These are phyloP conservation scores for Fusarium tuaranense DNA, from an alignment of 2,329 filamentous ascomycete genomes.

Conservation along the genomic window DNA sequence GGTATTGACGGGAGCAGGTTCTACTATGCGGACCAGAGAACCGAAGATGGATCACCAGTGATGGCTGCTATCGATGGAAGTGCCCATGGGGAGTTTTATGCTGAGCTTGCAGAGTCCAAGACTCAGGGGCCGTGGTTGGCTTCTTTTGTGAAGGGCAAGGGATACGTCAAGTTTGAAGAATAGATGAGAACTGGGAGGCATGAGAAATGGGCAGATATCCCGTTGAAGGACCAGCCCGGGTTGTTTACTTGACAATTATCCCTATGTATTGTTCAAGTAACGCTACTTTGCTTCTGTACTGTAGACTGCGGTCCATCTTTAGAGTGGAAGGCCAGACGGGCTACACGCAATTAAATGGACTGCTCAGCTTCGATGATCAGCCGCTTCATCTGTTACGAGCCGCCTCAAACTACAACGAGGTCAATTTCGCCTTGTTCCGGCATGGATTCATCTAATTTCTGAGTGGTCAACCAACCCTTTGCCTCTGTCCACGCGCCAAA, in stretches of 20 bases:
- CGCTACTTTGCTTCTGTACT: not conserved
- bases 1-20: not conserved
- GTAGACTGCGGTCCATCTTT: not conserved
- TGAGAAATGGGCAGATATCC: not conserved
- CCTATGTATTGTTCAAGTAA: not conserved
- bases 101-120: slow-evolving; percentile 3
- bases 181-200: not conserved
- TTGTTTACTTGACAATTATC: not conserved
- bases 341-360: not conserved
- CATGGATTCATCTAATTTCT: not conserved
- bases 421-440: not conserved
- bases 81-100: slow-evolving; percentile 9
- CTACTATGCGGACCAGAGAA: slow-evolving; percentile 26
- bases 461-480: not conserved
- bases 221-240: not conserved
- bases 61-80: not conserved
- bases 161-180: slow-evolving; percentile 13
- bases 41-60: slow-evolving; percentile 14
- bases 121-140: slow-evolving; percentile 14
- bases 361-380: not conserved
- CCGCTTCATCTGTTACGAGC: not conserved
- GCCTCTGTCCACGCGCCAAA: not conserved
- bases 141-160: slow-evolving; percentile 16
- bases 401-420: not conserved
- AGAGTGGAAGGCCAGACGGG: not conserved